Percentiles rank a stretch among this genome's conserved stretches.
Conservation (phyloP, 306 rosid species). For the Aeschynomene evenia region DNA sequence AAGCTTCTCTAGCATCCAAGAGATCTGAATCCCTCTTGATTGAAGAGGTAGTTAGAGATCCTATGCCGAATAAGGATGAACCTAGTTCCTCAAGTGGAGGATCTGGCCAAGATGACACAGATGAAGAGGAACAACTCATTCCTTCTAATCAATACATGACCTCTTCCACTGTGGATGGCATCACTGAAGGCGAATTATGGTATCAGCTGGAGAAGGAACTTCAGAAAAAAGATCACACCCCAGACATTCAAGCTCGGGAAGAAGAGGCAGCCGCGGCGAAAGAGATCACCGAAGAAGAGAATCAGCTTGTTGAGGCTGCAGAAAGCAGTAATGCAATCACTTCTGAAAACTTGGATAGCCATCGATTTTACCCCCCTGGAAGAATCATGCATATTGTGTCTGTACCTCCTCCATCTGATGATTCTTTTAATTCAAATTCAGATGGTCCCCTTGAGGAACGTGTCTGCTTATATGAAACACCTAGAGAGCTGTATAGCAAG, state of each 20-base stretch:
- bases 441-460: constrained; percentile 45
- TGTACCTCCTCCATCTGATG: constrained; percentile 32
- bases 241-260: constrained; percentile 30
- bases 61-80: constrained; percentile 35
- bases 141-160: constrained; percentile 29
- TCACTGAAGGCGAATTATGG: constrained; percentile 78
- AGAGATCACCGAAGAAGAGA: constrained; percentile 59
- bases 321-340: constrained; percentile 49
- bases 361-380: constrained; percentile 67
- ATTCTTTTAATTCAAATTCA: constrained; percentile 39
- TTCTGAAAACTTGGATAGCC: constrained; percentile 53
- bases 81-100: constrained; percentile 40
- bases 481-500: constrained; percentile 71
- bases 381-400: constrained; percentile 72
- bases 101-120: constrained; percentile 48
- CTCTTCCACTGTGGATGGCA: constrained; percentile 45
- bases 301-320: constrained; percentile 57
- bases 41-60: constrained; percentile 31
- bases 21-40: constrained; percentile 40
- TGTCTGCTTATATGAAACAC: constrained; percentile 63
- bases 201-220: constrained; percentile 67
- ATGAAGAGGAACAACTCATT: constrained; percentile 52
- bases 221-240: constrained; percentile 37
- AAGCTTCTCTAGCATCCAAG: constrained; percentile 47
- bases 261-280: constrained; percentile 58